phyloP scores from a whole-genome alignment of 2,329 filamentous ascomycete genomes.

The Hysterium pulicare region DNA sequence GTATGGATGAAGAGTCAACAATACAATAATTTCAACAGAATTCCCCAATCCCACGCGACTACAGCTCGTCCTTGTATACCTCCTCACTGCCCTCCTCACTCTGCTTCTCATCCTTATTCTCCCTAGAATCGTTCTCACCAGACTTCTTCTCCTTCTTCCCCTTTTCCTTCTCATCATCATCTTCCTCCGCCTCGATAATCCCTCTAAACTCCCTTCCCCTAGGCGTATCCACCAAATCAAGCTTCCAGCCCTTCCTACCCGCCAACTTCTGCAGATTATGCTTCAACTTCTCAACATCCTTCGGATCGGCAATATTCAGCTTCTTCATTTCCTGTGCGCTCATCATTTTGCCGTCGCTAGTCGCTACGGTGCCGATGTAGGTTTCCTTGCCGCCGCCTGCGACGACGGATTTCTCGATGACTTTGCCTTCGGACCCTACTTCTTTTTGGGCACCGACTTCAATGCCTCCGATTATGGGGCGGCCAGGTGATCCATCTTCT shows the following conservation, averaged over 20 bases:
- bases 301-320: slow-evolving; percentile 59
- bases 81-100: slow-evolving; percentile 8
- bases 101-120: slow-evolving; percentile 9
- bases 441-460: slow-evolving; percentile 56
- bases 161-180: slow-evolving; percentile 42
- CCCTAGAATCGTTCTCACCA: too few species aligned
- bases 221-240: slow-evolving; percentile 73
- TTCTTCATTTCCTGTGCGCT: slow-evolving; percentile 65
- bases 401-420: slow-evolving; percentile 53
- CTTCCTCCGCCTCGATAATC: slow-evolving; percentile 60
- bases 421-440: slow-evolving; percentile 54
- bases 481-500: slow-evolving; percentile 32
- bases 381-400: slow-evolving; percentile 53
- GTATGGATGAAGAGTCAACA: too few species aligned
- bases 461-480: slow-evolving; percentile 54
- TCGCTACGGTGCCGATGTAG: slow-evolving; percentile 51
- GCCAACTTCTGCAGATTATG: slow-evolving; percentile 67
- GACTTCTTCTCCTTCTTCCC: slow-evolving; percentile 32
- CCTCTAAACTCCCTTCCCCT: slow-evolving; percentile 65
- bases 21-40: too few species aligned
- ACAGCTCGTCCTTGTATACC: slow-evolving; percentile 42
- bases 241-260: slow-evolving; percentile 70
- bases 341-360: slow-evolving; percentile 61
- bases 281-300: slow-evolving; percentile 66
- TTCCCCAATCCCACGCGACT: too few species aligned